Evolutionary conservation across 495 filamentous ascomycete genomes (phyloP), one percentile per base, ranked within the genome.

Genomic region (Hyaloscypha variabilis): DNA sequence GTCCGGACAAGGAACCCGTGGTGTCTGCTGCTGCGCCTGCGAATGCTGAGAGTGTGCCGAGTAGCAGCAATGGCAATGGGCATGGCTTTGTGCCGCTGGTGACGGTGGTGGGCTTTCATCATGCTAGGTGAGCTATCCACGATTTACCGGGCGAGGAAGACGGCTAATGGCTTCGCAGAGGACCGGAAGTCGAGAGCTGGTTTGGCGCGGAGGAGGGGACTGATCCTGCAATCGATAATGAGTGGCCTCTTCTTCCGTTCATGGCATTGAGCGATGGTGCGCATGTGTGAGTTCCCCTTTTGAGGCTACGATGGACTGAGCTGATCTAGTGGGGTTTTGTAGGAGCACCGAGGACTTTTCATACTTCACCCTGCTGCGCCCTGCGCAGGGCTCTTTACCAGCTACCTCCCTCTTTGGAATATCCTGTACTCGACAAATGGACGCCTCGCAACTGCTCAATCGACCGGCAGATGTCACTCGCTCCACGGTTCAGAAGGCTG

Each of bases 241-340:
- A 96, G 74, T 99, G 95, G 95, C 83, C 87, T 6, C 78, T 97
- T 65, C 82, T 99, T 55, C 95, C 95, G 0, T 99, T 98, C 77
- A 97, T 98, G 91, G 95, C 94, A n/a, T 79, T 99, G 67, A 92
- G 91, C 34, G 95, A 99, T 76, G 95, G 95, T 30, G 95, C 95
- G 42, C 95, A 99, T 79, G 84, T 92, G 92, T 96, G 84, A 72
- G 89, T 80, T 54, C 52, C 60, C 52, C 59, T 59, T 34, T 26
- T 5, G 28, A 17, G 14, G 6, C 29, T 24, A 36, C 31, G 29
- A 24, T n/a, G 57, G 34, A 46, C 59, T 28, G 53, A 30, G 60
- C 71, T 74, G 52, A 76, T 19, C 11, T n/a, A 25, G 55, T n/a
- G 57, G 39, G 14, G 1, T n/a, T n/a, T n/a, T 51, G 8, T 30